These are phyloP conservation scores for Candida nemodendra DNA, from an alignment of 805 yeast genomes.

Conservation along the genomic window DNA sequence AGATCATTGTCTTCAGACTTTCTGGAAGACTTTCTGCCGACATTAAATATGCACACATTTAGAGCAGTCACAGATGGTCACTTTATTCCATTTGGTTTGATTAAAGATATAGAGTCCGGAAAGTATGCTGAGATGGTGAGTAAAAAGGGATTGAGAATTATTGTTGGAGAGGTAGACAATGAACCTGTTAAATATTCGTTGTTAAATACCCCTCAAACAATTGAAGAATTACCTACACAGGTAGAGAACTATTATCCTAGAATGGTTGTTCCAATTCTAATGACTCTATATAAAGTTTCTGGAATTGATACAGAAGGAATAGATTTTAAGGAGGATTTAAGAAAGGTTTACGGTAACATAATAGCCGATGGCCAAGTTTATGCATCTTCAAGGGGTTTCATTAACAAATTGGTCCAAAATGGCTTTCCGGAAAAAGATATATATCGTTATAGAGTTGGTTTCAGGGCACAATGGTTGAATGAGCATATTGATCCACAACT, in stretches of 20 bases:
- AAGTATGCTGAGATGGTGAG: constrained; percentile 26
- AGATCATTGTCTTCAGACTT: constrained; percentile 7
- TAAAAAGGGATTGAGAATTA: constrained; percentile 20
- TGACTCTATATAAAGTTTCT: constrained; percentile 14
- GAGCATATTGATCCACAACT: constrained; percentile 18
- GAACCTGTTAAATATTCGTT: constrained; percentile 33
- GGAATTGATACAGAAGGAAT: constrained; percentile 11
- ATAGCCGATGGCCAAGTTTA: constrained; percentile 40
- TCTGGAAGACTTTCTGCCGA: constrained; percentile 24
- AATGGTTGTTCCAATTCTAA: constrained; percentile 26
- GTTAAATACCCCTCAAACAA: constrained; percentile 30
- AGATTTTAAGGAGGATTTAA: constrained; percentile 13
- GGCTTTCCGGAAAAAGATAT: constrained; percentile 26
- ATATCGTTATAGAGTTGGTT: constrained; percentile 32
- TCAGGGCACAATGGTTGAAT: constrained; percentile 23
- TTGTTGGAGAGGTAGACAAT: constrained; percentile 37
- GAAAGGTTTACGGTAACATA: constrained; percentile 33
- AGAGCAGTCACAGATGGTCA: constrained; percentile 41
- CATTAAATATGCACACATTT: constrained; percentile 25
- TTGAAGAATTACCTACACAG: constrained; percentile 31
- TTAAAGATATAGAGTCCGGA: constrained; percentile 33
- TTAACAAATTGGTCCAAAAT: constrained; percentile 30
- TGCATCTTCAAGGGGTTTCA: constrained; percentile 37
- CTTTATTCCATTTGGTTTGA: constrained; percentile 32
- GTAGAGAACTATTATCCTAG: constrained; percentile 38